Base-by-base conservation (phyloP, 495 filamentous ascomycete species). In the Trichoderma parareesei region DNA sequence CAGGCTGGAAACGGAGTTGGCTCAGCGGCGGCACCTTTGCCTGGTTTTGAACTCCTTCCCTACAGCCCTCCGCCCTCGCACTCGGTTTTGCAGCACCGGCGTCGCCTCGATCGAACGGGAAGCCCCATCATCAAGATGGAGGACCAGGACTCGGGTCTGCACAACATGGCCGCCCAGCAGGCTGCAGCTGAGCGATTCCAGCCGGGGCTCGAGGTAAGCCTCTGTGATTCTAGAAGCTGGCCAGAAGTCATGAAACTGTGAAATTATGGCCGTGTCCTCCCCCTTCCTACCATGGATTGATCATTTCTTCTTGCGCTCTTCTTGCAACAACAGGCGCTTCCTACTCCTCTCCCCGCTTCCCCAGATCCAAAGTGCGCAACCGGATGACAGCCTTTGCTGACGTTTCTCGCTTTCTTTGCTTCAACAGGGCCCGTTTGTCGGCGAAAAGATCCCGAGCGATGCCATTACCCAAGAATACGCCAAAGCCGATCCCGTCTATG, bases 391-490 rank as follows among this genome's bases (percentile, higher is more conserved):
- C 16, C 27, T 10, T 38, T 62, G 57, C 59, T 65, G 41, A 65
- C 38, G 20, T 20, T 9, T 65, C 44, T 18, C 35, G 57, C 27
- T 27, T 27, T 27, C 27, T 27, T 7, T 61, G 38, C 35, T 61
- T 27, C 13, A 55, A 76, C 66, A 97, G 93, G 93, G 90, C 61
- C 89, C 90, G 42, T 79, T 92, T 13, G 90, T 98, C 57, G 89
- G 93, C 67, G 77, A 86, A 44, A 90, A 89, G 69, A 87, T 85
- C 69, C 85, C 89, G 11, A 96, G 87, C 76, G 85, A 86, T 68
- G 83, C 79, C 61, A 90, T 98, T 69, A 88, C 90, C 5, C 80
- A 87, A 67, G 93, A 97, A 72, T 98, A 97, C 77, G 90, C 91
- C 37, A 88, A 90, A 78, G 93, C 91, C 61, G 93, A 98, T 74